Evolutionary conservation across 2,329 filamentous ascomycete species (phyloP), one percentile per base, ranked within the genome.

Genomic region (Pseudocercospora vitis): DNA sequence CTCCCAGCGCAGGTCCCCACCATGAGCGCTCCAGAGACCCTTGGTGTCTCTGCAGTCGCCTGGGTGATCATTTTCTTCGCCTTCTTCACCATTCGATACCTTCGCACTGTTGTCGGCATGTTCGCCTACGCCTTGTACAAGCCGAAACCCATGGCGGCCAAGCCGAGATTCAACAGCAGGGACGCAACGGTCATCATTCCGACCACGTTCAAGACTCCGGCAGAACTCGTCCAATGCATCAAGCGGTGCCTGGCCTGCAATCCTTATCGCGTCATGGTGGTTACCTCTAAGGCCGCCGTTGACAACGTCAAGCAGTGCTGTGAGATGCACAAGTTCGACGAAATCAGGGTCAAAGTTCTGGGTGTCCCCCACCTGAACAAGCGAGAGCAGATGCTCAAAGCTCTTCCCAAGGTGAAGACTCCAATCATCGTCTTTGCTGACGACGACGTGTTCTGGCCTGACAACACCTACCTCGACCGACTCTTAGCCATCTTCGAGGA

Each of bases 401-500:
- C 65, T 3, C 58, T 71, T 18, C 48, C 62, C 7, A 33, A 63
- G 8, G 61, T 70, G 44, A 46, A 61, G 24, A 67, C 68, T 12
- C 28, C 57, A 0, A 63, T 71, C 28, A 61, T 61, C 1, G 63
- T 69, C 35, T 69, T 70, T 44, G 67, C 68, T 28, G 69, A 71
- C 48, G 69, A 71, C 48, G 69, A 71, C 50, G 69, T 71, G 28
- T 65, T 69, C 50, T 71, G 68, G 66, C 65, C 65, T 1, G 39
- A 45, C 5, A 14, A 39, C 4, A 37, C 52, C 11, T 70, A 68
- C 54, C 64, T 68, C 12, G 48, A 62, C n/a, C 60, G 65, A 44
- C 60, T 71, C 37, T 55, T 71, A 14, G 67, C 68, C 8, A 62
- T 68, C 44, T 76, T 78, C 58, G 72, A 75, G 42, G 70, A 83